A percentile compares a stretch with the other conserved stretches of the same genome.
Evolutionary conservation across 305 asterid genomes (phyloP).

Genomic region (Fraxinus velutina): DNA sequence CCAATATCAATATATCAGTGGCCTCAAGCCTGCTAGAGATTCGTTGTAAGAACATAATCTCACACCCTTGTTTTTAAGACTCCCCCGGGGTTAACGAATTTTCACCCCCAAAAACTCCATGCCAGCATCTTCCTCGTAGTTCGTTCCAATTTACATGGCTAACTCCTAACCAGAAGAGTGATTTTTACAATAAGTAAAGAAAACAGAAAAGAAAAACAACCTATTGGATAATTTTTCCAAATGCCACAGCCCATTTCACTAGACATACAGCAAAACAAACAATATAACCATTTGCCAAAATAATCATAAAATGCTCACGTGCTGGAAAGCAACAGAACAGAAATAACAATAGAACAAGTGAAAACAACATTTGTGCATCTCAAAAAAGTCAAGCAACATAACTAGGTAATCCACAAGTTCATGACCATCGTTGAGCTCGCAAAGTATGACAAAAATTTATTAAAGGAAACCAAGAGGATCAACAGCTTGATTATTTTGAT

Average conservation of each 20-base stretch:
- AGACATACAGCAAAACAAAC: constrained; percentile 2
- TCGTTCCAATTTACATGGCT: constrained; percentile 35
- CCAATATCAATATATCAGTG: constrained; percentile 28
- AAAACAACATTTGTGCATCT: not conserved
- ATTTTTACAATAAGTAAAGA: constrained; percentile 26
- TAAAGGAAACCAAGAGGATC: not conserved
- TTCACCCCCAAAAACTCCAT: constrained; percentile 51
- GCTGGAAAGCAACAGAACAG: not conserved
- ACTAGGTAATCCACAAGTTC: not conserved
- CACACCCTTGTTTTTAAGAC: constrained; percentile 45
- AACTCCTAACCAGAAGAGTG: constrained; percentile 44
- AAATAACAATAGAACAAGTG: not conserved
- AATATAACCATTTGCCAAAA: constrained; percentile 2
- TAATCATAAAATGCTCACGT: not conserved
- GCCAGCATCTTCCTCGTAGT: constrained; percentile 42
- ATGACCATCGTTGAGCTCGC: not conserved
- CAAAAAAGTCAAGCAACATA: not conserved
- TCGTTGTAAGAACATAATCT: constrained; percentile 41
- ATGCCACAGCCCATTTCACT: constrained; percentile 7
- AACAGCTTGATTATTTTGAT: constrained; percentile 1
- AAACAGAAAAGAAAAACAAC: not conserved
- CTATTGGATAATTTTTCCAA: not conserved
- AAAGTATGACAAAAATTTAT: not conserved
- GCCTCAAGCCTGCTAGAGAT: constrained; percentile 27
- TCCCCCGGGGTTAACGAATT: constrained; percentile 46